Base-by-base conservation (phyloP, 73 alveolate genomes). In the Blepharisma stoltei region DNA sequence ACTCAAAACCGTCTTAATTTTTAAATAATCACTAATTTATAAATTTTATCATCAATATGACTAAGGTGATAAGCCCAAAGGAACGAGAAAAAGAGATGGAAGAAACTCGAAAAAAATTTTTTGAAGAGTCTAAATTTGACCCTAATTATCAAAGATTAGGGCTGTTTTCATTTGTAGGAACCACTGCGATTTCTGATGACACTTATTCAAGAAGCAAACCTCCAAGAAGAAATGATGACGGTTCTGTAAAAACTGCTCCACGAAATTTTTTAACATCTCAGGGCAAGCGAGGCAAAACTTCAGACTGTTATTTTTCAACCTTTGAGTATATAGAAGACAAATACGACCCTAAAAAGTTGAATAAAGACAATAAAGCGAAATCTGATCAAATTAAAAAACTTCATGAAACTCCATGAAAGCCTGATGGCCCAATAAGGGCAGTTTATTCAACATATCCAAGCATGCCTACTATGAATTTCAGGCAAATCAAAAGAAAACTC, bases 51-150 rank as follows among this genome's bases (percentile, higher is more conserved):
- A 32, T 32, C 41, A 32, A 32, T 32, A 60, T 60, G 73, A 60
- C n/a, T 2, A 25, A 60, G 23, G 23, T 14, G 45, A 14, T 8
- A 25, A 60, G 46, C 45, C 46, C 18, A 1, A n/a, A 60, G 11
- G 73, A 60, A 60, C 18, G 23, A 60, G 73, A 60, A n/a, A 18
- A 14, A 18, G 48, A 60, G 49, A n/a, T 60, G 73, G 37, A n/a
- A 11, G 5, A 0, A 14, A 18, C 73, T 14, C 38, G 73, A 18
- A 14, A 60, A 60, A 14, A 60, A 38, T 60, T 18, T 25, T 60
- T 60, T 38, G 73, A 60, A n/a, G 73, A 60, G n/a, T 60, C 73
- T 2, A n/a, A 25, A 20, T 60, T 60, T 25, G 73, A 60, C 46
- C 48, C 73, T 14, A 25, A 14, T 25, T 14, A 60, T 60, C 73